Evolutionary conservation across 257 asterid genomes (phyloP).

Genomic region (Forsythia viridissima): DNA sequence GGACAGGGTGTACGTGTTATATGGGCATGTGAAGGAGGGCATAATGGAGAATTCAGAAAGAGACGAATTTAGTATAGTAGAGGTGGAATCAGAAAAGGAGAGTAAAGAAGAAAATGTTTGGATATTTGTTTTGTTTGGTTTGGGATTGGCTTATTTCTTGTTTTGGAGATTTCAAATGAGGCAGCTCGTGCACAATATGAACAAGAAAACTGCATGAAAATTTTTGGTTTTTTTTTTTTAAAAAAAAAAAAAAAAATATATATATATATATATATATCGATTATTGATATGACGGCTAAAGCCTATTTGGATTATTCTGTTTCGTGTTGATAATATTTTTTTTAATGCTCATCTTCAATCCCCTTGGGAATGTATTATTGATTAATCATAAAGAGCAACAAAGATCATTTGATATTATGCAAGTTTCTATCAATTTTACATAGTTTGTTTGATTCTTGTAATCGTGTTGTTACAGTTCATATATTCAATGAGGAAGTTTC

Average conservation of each 20-base stretch:
- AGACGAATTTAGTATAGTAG: slow-evolving; percentile 56
- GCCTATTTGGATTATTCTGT: not conserved
- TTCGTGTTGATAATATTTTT: too few species aligned
- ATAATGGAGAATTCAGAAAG: slow-evolving; percentile 43
- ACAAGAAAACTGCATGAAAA: slow-evolving; percentile 65
- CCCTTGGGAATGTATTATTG: too few species aligned
- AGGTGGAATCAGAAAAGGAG: slow-evolving; percentile 58
- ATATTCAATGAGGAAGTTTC: too few species aligned
- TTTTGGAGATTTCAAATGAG: slow-evolving; percentile 92
- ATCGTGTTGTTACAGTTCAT: too few species aligned
- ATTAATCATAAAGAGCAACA: too few species aligned
- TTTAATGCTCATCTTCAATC: too few species aligned
- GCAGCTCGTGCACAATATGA: slow-evolving; percentile 51
- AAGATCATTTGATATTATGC: too few species aligned
- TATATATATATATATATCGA: too few species aligned
- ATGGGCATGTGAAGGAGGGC: slow-evolving; percentile 70
- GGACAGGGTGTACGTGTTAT: slow-evolving; percentile 74
- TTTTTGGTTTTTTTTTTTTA: not conserved
- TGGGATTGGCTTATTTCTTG: slow-evolving; percentile 68
- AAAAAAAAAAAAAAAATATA: too few species aligned
- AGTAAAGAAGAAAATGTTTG: slow-evolving; percentile 62
- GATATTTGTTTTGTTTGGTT: slow-evolving; percentile 68
- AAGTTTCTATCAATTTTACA: too few species aligned
- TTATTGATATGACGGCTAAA: not conserved
- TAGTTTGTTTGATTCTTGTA: too few species aligned